phyloP scores from a whole-genome alignment of 345 rosid genomes.

The Odontarrhena argentea region DNA sequence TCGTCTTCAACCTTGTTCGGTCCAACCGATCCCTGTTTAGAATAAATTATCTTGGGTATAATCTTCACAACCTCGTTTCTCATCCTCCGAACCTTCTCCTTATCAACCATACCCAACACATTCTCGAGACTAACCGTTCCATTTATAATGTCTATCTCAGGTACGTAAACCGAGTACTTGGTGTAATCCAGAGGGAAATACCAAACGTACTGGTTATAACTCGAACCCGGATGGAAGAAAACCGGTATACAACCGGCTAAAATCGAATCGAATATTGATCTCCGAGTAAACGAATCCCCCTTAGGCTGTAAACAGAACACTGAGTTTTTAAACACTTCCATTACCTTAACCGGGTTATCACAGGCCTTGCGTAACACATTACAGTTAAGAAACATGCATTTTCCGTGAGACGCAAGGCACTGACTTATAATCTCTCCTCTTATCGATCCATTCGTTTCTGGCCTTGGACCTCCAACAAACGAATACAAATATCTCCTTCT shows the following conservation, averaged over 20 bases:
- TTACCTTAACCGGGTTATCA: conserved; percentile 48
- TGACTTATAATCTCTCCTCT: conserved; percentile 48
- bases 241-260: conserved; percentile 67
- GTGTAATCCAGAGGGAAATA: conserved; percentile 52
- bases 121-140: conserved; percentile 36
- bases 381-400: conserved; percentile 51
- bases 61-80: conserved; percentile 50
- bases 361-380: conserved; percentile 25
- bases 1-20: conserved; percentile 47
- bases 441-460: conserved; percentile 39
- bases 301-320: conserved; percentile 60
- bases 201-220: conserved; percentile 62
- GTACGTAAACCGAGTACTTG: conserved; percentile 54
- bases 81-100: conserved; percentile 41
- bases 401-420: conserved; percentile 41
- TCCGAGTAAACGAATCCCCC: conserved; percentile 62
- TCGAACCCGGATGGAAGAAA: conserved; percentile 61
- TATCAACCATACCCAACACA: conserved; percentile 31
- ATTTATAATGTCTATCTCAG: conserved; percentile 30
- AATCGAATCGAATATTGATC: conserved; percentile 64
- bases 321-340: conserved; percentile 47
- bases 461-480: conserved; percentile 48
- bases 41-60: conserved; percentile 60
- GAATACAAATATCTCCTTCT: conserved; percentile 44
- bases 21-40: conserved; percentile 42